A percentile compares a stretch with the other conserved stretches of the same genome.
Evolutionary conservation across 2,329 filamentous ascomycete genomes (phyloP).

Genomic region (Ascochyta lentis): DNA sequence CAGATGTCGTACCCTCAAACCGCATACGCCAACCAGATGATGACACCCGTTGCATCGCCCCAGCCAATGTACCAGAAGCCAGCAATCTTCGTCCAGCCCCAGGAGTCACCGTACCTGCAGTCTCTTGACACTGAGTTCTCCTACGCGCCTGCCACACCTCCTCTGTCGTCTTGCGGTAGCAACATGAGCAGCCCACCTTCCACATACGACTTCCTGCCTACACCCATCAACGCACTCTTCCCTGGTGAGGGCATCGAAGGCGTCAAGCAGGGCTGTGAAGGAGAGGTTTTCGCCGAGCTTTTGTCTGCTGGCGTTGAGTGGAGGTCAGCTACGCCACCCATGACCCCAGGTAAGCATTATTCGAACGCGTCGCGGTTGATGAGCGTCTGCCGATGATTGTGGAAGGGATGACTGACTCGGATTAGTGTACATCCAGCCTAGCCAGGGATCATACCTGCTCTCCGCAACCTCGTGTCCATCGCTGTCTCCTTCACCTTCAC

Average conservation of each 20-base stretch:
- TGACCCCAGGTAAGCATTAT: constrained; percentile 80
- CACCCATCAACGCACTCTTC: constrained; percentile 83
- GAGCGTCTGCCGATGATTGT: not conserved
- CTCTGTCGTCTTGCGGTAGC: constrained; percentile 84
- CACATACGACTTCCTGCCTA: constrained; percentile 76
- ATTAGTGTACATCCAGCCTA: constrained; percentile 71
- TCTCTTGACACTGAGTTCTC: constrained; percentile 78
- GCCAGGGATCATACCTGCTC: constrained; percentile 71
- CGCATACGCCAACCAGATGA: constrained; percentile 66
- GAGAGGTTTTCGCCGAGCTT: constrained; percentile 73
- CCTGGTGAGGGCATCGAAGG: constrained; percentile 48
- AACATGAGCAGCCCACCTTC: constrained; percentile 82
- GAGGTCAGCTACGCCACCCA: constrained; percentile 77
- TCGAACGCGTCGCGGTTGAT: constrained; percentile 3
- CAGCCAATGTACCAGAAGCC: constrained; percentile 78
- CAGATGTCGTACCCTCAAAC: constrained; percentile 57
- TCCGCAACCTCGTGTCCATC: constrained; percentile 79
- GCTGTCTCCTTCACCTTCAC: constrained; percentile 84
- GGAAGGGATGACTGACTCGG: constrained; percentile 33
- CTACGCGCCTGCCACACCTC: constrained; percentile 84
- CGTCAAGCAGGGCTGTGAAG: constrained; percentile 67
- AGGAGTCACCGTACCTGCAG: constrained; percentile 60
- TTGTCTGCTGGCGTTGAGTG: constrained; percentile 78
- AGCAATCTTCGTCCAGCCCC: constrained; percentile 69
- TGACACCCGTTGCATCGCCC: constrained; percentile 80